These are phyloP conservation scores for Somion occarium DNA, from an alignment of 1,284 basidiomycete genomes.

Conservation along the genomic window DNA sequence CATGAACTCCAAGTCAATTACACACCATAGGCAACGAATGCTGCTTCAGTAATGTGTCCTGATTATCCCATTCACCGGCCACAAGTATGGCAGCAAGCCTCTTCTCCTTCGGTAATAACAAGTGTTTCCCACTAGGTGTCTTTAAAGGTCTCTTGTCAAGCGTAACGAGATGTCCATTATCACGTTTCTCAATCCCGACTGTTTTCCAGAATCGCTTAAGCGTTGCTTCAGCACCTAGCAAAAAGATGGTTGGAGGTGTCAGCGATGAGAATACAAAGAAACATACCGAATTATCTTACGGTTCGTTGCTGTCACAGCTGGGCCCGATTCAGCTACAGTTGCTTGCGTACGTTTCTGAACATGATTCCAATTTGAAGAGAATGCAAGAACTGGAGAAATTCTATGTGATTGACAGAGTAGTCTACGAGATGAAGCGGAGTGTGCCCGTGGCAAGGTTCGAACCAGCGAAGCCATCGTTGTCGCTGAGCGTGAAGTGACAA, in stretches of 20 bases:
- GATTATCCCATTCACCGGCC: slow-evolving; percentile 95
- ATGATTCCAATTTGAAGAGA: neutral
- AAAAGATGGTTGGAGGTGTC: neutral
- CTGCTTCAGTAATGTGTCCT: slow-evolving; percentile 81
- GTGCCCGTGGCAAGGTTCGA: neutral
- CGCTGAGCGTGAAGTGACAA: neutral
- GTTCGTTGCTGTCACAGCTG: slow-evolving; percentile 4
- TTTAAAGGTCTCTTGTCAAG: slow-evolving; percentile 85
- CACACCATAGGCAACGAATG: slow-evolving; percentile 89
- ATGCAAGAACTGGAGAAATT: neutral
- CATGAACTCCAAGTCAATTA: slow-evolving; percentile 4
- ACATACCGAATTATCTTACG: slow-evolving; percentile 8
- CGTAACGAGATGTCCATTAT: slow-evolving; percentile 61
- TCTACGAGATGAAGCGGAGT: neutral
- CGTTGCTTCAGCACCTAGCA: slow-evolving; percentile 76
- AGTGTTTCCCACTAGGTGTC: slow-evolving; percentile 77
- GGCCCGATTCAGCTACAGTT: slow-evolving; percentile 2
- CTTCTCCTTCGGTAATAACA: slow-evolving; percentile 72
- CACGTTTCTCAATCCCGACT: slow-evolving; percentile 64
- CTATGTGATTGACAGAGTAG: neutral
- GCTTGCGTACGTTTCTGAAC: neutral
- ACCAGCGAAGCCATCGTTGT: neutral
- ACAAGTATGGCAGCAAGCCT: slow-evolving; percentile 78
- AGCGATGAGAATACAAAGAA: neutral
- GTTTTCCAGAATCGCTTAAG: slow-evolving; percentile 90